Base-by-base conservation (phyloP, 2,329 filamentous ascomycete species). In the Gliomastix tumulicola region DNA sequence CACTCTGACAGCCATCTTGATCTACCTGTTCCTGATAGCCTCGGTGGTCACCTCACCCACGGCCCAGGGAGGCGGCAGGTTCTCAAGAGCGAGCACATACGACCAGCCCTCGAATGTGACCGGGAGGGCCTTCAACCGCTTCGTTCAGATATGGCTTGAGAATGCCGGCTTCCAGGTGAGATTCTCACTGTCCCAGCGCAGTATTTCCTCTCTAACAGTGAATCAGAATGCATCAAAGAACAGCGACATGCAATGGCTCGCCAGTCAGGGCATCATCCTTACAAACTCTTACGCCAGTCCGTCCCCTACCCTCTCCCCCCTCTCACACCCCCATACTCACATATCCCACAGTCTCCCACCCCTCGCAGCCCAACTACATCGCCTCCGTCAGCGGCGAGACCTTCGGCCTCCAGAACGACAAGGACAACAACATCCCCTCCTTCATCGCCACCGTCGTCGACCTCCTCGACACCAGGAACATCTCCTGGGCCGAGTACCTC, bases 301-400 rank as follows among this genome's bases (percentile, higher is more conserved):
- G n/a, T n/a, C n/a, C n/a, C n/a, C n/a, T n/a, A n/a, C n/a, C n/a
- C n/a, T n/a, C n/a, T n/a, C n/a, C n/a, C n/a, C n/a, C n/a, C n/a
- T n/a, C n/a, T n/a, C n/a, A n/a, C n/a, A n/a, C n/a, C n/a, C n/a
- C n/a, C n/a, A n/a, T n/a, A n/a, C n/a, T n/a, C n/a, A n/a, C n/a
- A n/a, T n/a, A n/a, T n/a, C n/a, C n/a, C n/a, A n/a, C n/a, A n/a
- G 61, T 84, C 25, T 86, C 82, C 3, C 83, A 88, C 49, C 82
- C 84, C 2, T 82, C 76, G 1, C 72, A 88, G 65, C 84, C 84
- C 16, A 89, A 89, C 65, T 89, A 89, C 55, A 71, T 80, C 39
- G 77, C 83, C 4, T 56, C 75, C 2, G 71, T 82, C 32, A 75
- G 73, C 22, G 84, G 84, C 37, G 83, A 87, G 57, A 81, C 82